Evolutionary conservation across 768 basidiomycete genomes (phyloP), one percentile per base, ranked within the genome.

Genomic region (Leccinum uliginosum): DNA sequence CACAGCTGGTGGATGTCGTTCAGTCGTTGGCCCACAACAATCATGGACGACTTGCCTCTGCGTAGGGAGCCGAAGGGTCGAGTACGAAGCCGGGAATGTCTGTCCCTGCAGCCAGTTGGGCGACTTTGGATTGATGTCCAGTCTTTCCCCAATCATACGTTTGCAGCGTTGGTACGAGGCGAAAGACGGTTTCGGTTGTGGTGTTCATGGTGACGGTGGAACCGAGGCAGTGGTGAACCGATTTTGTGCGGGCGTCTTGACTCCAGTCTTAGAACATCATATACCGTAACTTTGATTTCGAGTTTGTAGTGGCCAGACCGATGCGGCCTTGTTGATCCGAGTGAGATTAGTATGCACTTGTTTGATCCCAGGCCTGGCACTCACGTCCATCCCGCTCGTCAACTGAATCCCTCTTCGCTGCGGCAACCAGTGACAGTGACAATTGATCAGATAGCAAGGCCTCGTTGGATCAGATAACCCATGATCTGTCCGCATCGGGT

Each of bases 111-210:
- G 89, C 91, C 51, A 91, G 85, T 67, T 92, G 86, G 6, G 96
- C 94, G n/a, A 91, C 97, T 70, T 91, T 89, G 59, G 91, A 91
- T 17, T 76, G 75, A 12, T 73, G 74, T 4, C 96, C 96, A 15
- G 83, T 74, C 76, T 91, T 94, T 19, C 96, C 96, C 96, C 96
- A 99, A 68, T 94, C 92, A 69, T 98, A 98, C 59, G 85, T 81
- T 69, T 98, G 94, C 1, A 84, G 82, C 7, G 92, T 95, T 3
- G 93, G 91, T 5, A 78, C 64, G 64, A 98, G 80, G 71, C 87
- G 89, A 76, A 97, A 93, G 15, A 93, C 84, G 1, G 74, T 61
- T 32, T 67, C 66, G 11, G 54, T 56, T 23, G 61, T 51, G 51
- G 57, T 61, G 43, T 49, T 62, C 73, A 74, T 73, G 21, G 62